These are phyloP conservation scores for Melaleuca quinquenervia DNA, from an alignment of 345 rosid species.

Conservation along the genomic window DNA sequence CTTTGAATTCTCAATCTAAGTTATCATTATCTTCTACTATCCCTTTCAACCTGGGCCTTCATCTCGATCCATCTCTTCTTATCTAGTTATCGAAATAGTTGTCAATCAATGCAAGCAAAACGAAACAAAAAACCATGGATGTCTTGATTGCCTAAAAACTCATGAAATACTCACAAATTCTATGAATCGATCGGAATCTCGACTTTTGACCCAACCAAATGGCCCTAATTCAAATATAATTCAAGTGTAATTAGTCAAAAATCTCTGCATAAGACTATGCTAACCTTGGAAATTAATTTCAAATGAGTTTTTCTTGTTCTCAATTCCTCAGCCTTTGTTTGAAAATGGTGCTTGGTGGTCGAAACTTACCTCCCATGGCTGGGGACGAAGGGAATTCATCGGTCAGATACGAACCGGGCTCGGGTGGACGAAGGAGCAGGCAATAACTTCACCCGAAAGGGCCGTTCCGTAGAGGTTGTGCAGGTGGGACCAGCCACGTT, in stretches of 20 bases:
- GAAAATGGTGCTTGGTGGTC: no score
- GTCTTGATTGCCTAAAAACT: not conserved
- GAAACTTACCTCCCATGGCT: not conserved
- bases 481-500: not conserved
- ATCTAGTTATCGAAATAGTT: not conserved
- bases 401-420: not conserved
- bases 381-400: no score
- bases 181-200: not conserved
- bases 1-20: no score
- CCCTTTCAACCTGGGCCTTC: not conserved
- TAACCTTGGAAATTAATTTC: not conserved
- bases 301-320: not conserved
- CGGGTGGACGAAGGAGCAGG: not conserved
- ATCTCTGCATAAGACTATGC: not conserved
- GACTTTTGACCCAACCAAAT: fast-evolving
- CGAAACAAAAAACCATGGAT: fast-evolving
- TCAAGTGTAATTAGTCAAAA: fast-evolving
- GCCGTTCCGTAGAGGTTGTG: not conserved
- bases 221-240: not conserved
- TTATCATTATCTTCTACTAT: not conserved
- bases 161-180: fast-evolving
- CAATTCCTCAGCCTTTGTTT: not conserved
- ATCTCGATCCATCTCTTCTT: not conserved
- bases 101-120: not conserved
- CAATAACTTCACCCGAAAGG: not conserved